Conservation (phyloP, 2,329 filamentous ascomycete species). For the Cryphonectria parasitica region DNA sequence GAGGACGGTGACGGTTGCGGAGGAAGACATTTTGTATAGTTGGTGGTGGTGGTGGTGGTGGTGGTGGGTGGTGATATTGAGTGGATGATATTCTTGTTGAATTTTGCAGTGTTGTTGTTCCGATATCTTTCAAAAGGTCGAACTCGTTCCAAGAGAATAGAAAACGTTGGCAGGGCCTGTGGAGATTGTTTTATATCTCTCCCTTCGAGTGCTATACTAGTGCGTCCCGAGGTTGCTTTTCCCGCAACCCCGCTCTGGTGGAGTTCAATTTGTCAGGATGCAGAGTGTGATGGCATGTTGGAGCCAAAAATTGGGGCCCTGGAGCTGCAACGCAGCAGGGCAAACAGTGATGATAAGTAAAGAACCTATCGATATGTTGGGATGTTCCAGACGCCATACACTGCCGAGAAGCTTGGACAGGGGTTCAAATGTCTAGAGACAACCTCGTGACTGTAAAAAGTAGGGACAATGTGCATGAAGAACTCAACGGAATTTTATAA, state of each 20-base stretch:
- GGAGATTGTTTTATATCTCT: background rate
- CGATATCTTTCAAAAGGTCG: background rate
- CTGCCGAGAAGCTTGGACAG: no score
- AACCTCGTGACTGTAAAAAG: no score
- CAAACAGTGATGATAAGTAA: background rate
- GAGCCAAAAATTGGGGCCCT: background rate
- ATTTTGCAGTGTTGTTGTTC: background rate
- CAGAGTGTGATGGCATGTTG: background rate
- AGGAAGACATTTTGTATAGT: conserved; percentile 22
- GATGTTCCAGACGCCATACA: background rate
- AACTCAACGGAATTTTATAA: no score
- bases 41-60: background rate
- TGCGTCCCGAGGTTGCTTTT: background rate
- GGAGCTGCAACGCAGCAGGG: no score
- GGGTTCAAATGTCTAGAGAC: no score
- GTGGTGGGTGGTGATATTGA: background rate
- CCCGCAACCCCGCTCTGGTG: background rate
- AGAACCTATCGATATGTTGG: background rate
- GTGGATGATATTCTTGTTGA: no score
- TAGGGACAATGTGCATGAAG: no score
- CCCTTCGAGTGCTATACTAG: background rate
- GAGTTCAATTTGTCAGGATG: background rate
- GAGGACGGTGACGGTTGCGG: conserved; percentile 36
- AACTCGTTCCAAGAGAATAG: background rate
- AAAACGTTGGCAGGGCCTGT: background rate